phyloP scores from a whole-genome alignment of 441 rosid genomes.

The Croton setiger region DNA sequence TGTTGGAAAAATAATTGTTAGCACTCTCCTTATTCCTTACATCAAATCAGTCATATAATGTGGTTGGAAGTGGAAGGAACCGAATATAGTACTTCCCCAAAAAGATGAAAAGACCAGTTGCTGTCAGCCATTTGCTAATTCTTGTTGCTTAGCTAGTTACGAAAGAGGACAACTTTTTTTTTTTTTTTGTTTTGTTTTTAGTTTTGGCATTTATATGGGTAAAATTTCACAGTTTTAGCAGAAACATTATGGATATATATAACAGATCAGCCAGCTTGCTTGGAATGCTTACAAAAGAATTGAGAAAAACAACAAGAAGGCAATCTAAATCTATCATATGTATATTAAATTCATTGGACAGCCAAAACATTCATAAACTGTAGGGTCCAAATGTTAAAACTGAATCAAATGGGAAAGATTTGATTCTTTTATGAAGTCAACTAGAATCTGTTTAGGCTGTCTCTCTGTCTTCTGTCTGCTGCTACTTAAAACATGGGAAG shows the following conservation, averaged over 20 bases:
- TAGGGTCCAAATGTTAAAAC: background rate
- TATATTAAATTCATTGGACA: background rate
- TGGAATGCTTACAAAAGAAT: background rate
- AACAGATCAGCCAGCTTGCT: background rate
- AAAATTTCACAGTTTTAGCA: background rate
- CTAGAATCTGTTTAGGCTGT: constrained; percentile 3
- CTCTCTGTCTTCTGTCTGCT: background rate
- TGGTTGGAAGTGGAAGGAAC: too few relatives aligned
- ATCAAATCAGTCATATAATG: too few relatives aligned
- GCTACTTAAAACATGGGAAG: too few relatives aligned
- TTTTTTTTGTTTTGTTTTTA: too few relatives aligned
- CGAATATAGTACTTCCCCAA: too few relatives aligned
- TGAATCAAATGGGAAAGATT: background rate
- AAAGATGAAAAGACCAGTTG: too few relatives aligned
- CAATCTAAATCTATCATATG: background rate
- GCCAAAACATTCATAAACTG: background rate
- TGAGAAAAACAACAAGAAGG: background rate
- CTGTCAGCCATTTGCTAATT: too few relatives aligned
- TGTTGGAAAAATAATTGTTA: background rate
- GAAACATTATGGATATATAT: background rate
- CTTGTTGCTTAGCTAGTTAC: too few relatives aligned
- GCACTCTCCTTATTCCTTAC: too few relatives aligned
- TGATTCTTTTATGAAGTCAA: background rate
- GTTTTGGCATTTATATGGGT: background rate
- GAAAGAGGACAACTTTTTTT: too few relatives aligned